Percentiles rank a stretch among this genome's conserved stretches.
Conservation (phyloP, 2,329 filamentous ascomycete genomes). For the Claviceps arundinis region DNA sequence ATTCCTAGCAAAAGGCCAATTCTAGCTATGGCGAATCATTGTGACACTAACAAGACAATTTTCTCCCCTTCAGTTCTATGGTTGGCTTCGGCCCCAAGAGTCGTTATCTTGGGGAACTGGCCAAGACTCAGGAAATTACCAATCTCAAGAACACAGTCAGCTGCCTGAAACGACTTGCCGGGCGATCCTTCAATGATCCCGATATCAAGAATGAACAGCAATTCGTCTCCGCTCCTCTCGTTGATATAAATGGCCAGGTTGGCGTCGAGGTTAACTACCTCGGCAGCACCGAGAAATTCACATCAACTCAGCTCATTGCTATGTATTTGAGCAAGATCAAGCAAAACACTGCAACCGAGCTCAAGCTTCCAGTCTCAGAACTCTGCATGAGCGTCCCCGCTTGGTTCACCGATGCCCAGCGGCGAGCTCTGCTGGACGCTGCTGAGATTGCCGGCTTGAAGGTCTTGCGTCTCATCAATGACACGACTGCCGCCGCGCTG, state of each 20-base stretch:
- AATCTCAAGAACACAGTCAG: constrained; percentile 98
- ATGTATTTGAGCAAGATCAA: constrained; percentile 96
- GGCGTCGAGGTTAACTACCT: constrained; percentile 88
- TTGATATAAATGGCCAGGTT: constrained; percentile 87
- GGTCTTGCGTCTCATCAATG: constrained; percentile 88
- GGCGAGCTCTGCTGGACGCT: constrained; percentile 78
- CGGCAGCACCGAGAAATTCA: constrained; percentile 90
- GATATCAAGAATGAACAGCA: constrained; percentile 89
- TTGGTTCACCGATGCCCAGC: constrained; percentile 95
- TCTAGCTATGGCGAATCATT: background rate
- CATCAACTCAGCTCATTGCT: constrained; percentile 81
- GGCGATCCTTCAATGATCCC: constrained; percentile 75
- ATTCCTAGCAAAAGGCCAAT: background rate
- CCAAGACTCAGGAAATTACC: constrained; percentile 97
- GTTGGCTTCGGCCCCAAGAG: constrained; percentile 91
- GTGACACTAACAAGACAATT: background rate
- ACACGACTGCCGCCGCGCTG: constrained; percentile 89
- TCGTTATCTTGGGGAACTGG: constrained; percentile 86
- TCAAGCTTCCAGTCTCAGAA: constrained; percentile 84
- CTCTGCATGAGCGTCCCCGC: constrained; percentile 87
- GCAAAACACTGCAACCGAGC: constrained; percentile 71
- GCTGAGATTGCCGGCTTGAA: constrained; percentile 89
- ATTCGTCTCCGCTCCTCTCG: constrained; percentile 71
- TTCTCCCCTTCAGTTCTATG: constrained; percentile 49
- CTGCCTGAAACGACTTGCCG: constrained; percentile 83